phyloP scores from a whole-genome alignment of 352 stramenopile species.

The Pythium aristosporum region DNA sequence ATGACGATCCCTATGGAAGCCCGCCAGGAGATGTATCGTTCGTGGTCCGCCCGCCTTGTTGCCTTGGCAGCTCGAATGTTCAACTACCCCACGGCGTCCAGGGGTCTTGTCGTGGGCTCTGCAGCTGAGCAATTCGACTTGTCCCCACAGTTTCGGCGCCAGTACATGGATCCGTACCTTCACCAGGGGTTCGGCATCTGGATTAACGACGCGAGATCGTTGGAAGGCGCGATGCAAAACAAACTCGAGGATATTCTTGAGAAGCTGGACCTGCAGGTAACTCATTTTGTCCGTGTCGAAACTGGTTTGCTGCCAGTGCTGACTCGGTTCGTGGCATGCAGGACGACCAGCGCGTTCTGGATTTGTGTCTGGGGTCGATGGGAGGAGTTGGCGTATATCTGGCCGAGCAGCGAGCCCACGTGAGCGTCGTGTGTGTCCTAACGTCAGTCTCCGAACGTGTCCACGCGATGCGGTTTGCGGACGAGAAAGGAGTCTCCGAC shows the following conservation, averaged over 20 bases:
- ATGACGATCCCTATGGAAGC: slow-evolving; percentile 83
- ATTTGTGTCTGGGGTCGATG: slow-evolving; percentile 83
- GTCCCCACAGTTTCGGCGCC: slow-evolving; percentile 58
- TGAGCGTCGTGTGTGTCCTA: slow-evolving; percentile 58
- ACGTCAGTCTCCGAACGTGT: slow-evolving; percentile 58
- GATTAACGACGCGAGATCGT: slow-evolving; percentile 38
- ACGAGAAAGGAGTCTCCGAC: slow-evolving; percentile 55
- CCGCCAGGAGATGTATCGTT: slow-evolving; percentile 85
- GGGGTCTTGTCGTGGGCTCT: slow-evolving; percentile 62
- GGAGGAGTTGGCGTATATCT: slow-evolving; percentile 77
- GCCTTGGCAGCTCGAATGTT: slow-evolving; percentile 72
- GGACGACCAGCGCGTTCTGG: slow-evolving; percentile 63
- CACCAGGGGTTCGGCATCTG: slow-evolving; percentile 79
- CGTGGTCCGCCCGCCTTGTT: slow-evolving; percentile 76
- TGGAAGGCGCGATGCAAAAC: slow-evolving; percentile 64
- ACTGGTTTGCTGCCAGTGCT: neutral
- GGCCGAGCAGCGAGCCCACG: slow-evolving; percentile 43
- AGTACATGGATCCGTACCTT: slow-evolving; percentile 79
- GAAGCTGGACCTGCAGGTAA: slow-evolving; percentile 59
- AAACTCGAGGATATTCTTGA: slow-evolving; percentile 70
- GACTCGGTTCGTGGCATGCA: slow-evolving; percentile 13
- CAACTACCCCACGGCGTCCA: slow-evolving; percentile 72
- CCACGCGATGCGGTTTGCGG: slow-evolving; percentile 56
- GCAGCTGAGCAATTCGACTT: slow-evolving; percentile 78
- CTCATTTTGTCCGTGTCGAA: neutral